Evolutionary conservation across 2,329 filamentous ascomycete genomes (phyloP), one percentile per base, ranked within the genome.

Genomic region (Sphaceloma murrayae): DNA sequence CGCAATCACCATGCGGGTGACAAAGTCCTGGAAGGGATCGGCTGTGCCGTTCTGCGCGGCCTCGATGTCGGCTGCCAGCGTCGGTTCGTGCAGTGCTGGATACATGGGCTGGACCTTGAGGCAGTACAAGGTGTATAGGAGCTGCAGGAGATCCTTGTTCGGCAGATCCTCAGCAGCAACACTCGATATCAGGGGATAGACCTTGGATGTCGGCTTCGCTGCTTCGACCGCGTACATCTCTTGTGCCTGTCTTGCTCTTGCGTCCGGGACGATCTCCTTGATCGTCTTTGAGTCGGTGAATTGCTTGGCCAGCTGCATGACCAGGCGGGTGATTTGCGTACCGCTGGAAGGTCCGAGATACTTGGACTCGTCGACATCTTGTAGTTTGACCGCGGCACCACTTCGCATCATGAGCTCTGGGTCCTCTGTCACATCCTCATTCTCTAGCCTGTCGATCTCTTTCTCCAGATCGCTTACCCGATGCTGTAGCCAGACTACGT

Each of bases 271-370:
- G 39, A 96, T 79, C 53, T 95, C 87, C 47, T 86, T 87, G 59
- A 96, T 95, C 52, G 82, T 86, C 62, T 87, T 85, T 4, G 86
- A 82, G 56, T 91, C 83, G 18, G 87, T 93, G 57, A 89, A 94
- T 51, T 87, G 82, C 66, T 94, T 96, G 43, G 89, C 89, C 63
- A 94, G 79, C 61, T 95, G 88, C 83, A 98, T 95, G 8, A 98
- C 80, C 53, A 96, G 73, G 21, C 89, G 79, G 9, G 88, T 94
- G 69, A 96, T 94, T 58, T 87, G 85, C 56, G 95, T 94, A 48
- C 89, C 91, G 61, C 89, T 96, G 38, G 88, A 94, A 2, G 91
- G 85, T 0, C 91, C 91, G 2, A 98, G 70, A 59, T 91, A 96
- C 50, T 89, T 84, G 11, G 85, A 80, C 63, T 95, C 89, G 60